Evolutionary conservation across 2,329 filamentous ascomycete genomes (phyloP).

Genomic region (Colletotrichum higginsianum): DNA sequence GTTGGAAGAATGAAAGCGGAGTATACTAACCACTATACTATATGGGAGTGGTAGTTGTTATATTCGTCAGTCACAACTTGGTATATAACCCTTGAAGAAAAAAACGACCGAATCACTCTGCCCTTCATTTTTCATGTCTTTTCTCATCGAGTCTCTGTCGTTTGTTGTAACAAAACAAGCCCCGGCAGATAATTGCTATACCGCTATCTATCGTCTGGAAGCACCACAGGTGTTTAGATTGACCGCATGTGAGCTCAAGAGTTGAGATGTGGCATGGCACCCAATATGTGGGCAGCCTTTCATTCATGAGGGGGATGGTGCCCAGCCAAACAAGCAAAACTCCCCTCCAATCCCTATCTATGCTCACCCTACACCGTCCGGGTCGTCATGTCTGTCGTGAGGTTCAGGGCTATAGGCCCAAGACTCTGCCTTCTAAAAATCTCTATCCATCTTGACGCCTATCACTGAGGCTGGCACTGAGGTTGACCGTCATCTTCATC

Average conservation of each 20-base stretch:
- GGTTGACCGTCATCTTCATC: slow-evolving; percentile 76
- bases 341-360: slow-evolving; percentile 41
- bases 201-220: not conserved
- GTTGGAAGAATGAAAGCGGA: slow-evolving; percentile 27
- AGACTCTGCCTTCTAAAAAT: slow-evolving; percentile 37
- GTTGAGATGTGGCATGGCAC: slow-evolving; percentile 31
- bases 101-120: too few species aligned
- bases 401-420: slow-evolving; percentile 32
- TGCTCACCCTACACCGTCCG: slow-evolving; percentile 36
- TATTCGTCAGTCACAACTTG: too few species aligned
- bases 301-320: slow-evolving; percentile 42
- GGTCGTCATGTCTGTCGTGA: slow-evolving; percentile 42
- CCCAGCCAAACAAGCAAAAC: slow-evolving; percentile 40
- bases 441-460: slow-evolving; percentile 19
- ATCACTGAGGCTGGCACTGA: slow-evolving; percentile 82
- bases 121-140: too few species aligned
- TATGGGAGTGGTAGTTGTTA: slow-evolving; percentile 24
- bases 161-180: not conserved
- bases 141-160: not conserved
- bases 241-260: not conserved
- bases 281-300: slow-evolving; percentile 31
- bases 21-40: slow-evolving; percentile 41
- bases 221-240: not conserved
- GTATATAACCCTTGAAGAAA: not conserved
- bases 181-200: not conserved